These are phyloP conservation scores for Lactuca saligna DNA, from an alignment of 129 eudicot genomes.

Conservation along the genomic window DNA sequence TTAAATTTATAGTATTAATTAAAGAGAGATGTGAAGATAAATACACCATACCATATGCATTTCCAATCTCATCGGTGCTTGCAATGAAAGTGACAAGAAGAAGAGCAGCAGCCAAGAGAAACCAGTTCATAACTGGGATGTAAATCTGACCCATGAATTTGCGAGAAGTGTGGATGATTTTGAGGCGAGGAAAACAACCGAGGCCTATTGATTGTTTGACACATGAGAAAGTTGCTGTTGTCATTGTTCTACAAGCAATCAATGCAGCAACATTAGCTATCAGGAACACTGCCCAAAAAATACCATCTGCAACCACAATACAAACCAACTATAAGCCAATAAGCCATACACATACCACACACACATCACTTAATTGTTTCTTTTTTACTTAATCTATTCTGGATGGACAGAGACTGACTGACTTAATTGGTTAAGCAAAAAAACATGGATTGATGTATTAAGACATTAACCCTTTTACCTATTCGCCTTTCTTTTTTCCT, in stretches of 20 bases:
- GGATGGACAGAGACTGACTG: no score
- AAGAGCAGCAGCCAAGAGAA: constrained; percentile 65
- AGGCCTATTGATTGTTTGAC: constrained; percentile 90
- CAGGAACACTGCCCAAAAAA: constrained; percentile 82
- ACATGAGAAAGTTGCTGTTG: constrained; percentile 91
- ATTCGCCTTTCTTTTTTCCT: no score
- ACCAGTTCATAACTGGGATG: constrained; percentile 94
- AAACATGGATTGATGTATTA: no score
- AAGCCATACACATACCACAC: constrained; percentile 4
- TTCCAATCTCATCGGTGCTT: constrained; percentile 82
- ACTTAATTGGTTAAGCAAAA: no score
- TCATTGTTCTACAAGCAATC: constrained; percentile 92
- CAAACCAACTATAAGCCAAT: constrained; percentile 20
- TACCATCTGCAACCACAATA: constrained; percentile 59
- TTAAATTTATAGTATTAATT: no score
- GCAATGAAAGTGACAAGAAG: constrained; percentile 76
- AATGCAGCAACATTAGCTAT: constrained; percentile 87
- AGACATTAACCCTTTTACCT: no score
- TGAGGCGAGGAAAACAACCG: constrained; percentile 96
- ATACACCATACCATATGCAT: constrained; percentile 74
- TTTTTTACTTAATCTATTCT: no score
- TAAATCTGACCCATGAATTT: constrained; percentile 97
- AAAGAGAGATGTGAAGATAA: neutral
- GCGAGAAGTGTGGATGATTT: constrained; percentile 88
- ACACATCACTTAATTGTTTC: constrained; percentile 1